Percentiles rank a stretch among this genome's conserved stretches.
Conservation (phyloP, 2,329 filamentous ascomycete genomes). For the Aspergillus sp. region DNA sequence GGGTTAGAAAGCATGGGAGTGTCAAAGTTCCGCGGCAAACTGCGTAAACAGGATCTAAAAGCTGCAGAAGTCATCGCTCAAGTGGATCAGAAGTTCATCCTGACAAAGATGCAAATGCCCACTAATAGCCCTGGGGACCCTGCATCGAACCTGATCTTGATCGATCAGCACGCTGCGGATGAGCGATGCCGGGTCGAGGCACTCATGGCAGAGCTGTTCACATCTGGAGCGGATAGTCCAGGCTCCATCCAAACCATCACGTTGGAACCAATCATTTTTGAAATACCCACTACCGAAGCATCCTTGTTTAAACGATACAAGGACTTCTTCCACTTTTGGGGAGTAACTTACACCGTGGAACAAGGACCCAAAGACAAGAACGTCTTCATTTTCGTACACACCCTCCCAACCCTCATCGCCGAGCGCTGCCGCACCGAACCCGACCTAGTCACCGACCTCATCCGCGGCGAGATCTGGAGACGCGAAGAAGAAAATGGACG, state of each 20-base stretch:
- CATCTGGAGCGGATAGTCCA: background rate
- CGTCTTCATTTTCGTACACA: slow-evolving; percentile 51
- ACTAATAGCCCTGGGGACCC: background rate
- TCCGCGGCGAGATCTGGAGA: slow-evolving; percentile 74
- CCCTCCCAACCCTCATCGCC: slow-evolving; percentile 70
- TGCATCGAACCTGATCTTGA: slow-evolving; percentile 62
- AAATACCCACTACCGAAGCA: slow-evolving; percentile 63
- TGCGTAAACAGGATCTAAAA: slow-evolving; percentile 65
- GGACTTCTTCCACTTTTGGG: slow-evolving; percentile 70
- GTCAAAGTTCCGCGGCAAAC: slow-evolving; percentile 35
- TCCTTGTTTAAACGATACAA: slow-evolving; percentile 58
- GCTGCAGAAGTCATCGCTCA: slow-evolving; percentile 72
- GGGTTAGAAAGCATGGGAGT: slow-evolving; percentile 26
- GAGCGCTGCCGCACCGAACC: slow-evolving; percentile 77
- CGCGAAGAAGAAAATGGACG: slow-evolving; percentile 56
- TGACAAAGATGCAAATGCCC: slow-evolving; percentile 59
- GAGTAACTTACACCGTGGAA: slow-evolving; percentile 64
- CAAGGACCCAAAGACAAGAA: slow-evolving; percentile 12
- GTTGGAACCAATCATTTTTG: slow-evolving; percentile 60
- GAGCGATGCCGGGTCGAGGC: slow-evolving; percentile 79
- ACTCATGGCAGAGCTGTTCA: slow-evolving; percentile 62
- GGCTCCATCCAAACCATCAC: slow-evolving; percentile 27
- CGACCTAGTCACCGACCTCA: slow-evolving; percentile 68
- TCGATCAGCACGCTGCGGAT: slow-evolving; percentile 95
- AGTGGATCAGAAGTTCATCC: slow-evolving; percentile 86